These are phyloP conservation scores for Boletus reticuloceps DNA, from an alignment of 768 basidiomycete species.

Conservation along the genomic window DNA sequence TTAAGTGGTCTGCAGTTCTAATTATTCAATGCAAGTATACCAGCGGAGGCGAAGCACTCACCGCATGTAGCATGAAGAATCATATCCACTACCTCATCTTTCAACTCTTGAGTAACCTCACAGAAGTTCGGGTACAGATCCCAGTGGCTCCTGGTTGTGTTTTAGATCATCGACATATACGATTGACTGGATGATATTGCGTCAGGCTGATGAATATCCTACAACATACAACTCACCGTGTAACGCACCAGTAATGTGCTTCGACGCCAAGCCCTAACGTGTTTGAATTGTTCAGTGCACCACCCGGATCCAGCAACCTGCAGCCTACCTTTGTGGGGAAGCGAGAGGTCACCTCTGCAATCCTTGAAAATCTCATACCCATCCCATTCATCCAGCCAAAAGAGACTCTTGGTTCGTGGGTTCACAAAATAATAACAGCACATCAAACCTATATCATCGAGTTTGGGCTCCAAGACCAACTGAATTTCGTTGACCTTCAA, in stretches of 20 bases:
- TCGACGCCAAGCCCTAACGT: conserved; percentile 32
- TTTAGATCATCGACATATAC: not conserved
- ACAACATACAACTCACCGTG: conserved; percentile 8
- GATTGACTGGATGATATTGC: not conserved
- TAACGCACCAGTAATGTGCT: conserved; percentile 36
- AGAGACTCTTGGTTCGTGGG: conserved; percentile 44
- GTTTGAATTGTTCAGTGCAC: not conserved
- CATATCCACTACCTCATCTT: conserved; percentile 24
- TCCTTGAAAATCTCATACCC: conserved; percentile 30
- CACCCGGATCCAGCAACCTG: not conserved
- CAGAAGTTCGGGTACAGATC: conserved; percentile 30
- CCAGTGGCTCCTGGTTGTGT: conserved; percentile 34
- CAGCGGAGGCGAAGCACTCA: not conserved
- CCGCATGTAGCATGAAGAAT: conserved; percentile 29
- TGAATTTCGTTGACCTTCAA: conserved; percentile 36
- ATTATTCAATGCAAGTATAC: not conserved
- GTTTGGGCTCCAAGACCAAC: conserved; percentile 44
- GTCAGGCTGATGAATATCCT: conserved; percentile 2
- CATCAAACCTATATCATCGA: conserved; percentile 13
- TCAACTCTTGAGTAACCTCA: conserved; percentile 22
- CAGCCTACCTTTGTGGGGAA: conserved; percentile 25
- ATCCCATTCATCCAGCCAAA: conserved; percentile 50
- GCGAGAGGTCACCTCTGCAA: conserved; percentile 17
- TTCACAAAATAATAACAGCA: conserved; percentile 54
- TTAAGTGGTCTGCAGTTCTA: conserved; percentile 23